Base-by-base conservation (phyloP, 495 filamentous ascomycete species). In the Pyronema omphalodes region DNA sequence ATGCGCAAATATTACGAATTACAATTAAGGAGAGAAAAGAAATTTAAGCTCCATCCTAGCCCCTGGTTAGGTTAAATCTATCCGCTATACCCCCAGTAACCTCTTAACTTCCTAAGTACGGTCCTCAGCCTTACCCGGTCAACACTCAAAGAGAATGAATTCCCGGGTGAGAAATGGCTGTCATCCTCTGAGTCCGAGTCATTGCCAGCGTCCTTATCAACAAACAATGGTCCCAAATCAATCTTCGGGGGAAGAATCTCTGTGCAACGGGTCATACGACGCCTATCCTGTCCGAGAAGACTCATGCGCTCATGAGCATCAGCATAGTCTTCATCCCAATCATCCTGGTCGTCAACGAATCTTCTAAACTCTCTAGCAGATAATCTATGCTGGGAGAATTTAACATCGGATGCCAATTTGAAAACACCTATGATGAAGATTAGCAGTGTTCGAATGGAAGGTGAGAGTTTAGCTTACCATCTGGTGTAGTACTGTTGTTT, bases 231-330 rank as follows among this genome's bases (percentile, higher is more conserved):
- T 8, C 50, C 50, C 7, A 52, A 37, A 18, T 52, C 50, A 43
- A 52, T 52, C 34, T 52, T 39, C 14, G 50, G 50, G n/a, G 50
- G 50, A 35, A 52, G 37, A 14, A 52, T 43, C 50, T 52, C 50
- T 3, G 50, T 52, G 50, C 50, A 52, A 9, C 37, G 11, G 1
- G 37, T 43, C 36, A 52, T 14, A 9, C 18, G 7, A 8, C 50
- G 39, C 7, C 15, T 18, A 17, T 52, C 37, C 37, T 40, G 36
- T 11, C 50, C 50, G 36, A 52, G 50, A 14, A 52, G 19, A 12
- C 36, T 40, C 50, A 52, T 52, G n/a, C 41, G 11, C 50, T 40
- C 35, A 33, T 52, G 50, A 3, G 50, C 50, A 9, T 8, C 23
- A 17, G 50, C 50, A 43, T 52, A 52, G 18, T 39, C 50, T 3